These are phyloP conservation scores for Solioccasus polychromus DNA, from an alignment of 768 basidiomycete species.

Conservation along the genomic window DNA sequence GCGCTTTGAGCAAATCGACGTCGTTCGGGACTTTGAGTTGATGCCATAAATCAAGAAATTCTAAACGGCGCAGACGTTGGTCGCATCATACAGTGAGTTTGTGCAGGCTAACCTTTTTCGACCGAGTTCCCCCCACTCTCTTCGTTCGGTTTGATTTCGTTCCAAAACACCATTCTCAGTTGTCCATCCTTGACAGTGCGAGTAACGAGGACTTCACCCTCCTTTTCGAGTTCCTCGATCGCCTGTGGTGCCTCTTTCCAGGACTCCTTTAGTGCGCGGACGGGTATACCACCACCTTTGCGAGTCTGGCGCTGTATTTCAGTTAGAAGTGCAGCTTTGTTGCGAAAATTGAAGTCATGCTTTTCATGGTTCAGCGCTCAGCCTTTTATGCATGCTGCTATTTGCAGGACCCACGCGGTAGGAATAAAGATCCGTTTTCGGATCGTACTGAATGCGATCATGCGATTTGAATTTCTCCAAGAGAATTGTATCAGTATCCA, in stretches of 20 bases:
- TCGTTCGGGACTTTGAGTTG: slow-evolving; percentile 81
- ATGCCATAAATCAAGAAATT: slow-evolving; percentile 89
- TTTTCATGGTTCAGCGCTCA: slow-evolving; percentile 28
- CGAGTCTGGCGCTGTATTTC: slow-evolving; percentile 85
- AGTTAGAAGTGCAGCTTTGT: slow-evolving; percentile 76
- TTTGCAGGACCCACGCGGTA: slow-evolving; percentile 62
- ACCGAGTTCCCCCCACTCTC: slow-evolving; percentile 68
- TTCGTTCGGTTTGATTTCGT: slow-evolving; percentile 78
- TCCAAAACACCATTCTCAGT: slow-evolving; percentile 85
- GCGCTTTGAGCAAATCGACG: slow-evolving; percentile 73
- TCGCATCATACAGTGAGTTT: slow-evolving; percentile 1
- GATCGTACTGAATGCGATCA: slow-evolving; percentile 75
- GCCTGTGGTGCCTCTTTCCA: slow-evolving; percentile 86
- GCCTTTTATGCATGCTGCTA: not conserved
- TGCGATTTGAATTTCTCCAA: slow-evolving; percentile 82
- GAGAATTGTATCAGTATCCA: slow-evolving; percentile 67
- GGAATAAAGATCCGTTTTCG: slow-evolving; percentile 80
- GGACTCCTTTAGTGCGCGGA: slow-evolving; percentile 82
- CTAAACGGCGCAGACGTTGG: slow-evolving; percentile 38
- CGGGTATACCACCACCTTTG: slow-evolving; percentile 81
- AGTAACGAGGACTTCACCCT: slow-evolving; percentile 86
- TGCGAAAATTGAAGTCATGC: slow-evolving; percentile 86
- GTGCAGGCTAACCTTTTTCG: slow-evolving; percentile 63
- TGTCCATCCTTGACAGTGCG: slow-evolving; percentile 81
- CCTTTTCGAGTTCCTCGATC: slow-evolving; percentile 86